Percentiles rank a stretch among this genome's conserved stretches.
phyloP scores from a whole-genome alignment of 371 early-diverging fungal genomes.

The Syncephalastrum contaminatum region DNA sequence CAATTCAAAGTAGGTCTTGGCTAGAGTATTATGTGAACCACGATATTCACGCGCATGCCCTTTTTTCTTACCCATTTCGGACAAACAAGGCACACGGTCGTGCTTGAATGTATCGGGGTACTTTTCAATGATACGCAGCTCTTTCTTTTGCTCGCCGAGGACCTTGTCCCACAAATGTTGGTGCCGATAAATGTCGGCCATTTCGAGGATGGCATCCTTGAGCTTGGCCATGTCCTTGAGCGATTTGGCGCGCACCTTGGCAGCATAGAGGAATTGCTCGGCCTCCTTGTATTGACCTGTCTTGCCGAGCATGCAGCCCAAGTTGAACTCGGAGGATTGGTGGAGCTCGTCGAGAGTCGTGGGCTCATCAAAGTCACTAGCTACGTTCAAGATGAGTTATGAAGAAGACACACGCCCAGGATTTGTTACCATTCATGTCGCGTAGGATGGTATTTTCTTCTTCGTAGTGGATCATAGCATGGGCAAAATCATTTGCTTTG shows the following conservation, averaged over 20 bases:
- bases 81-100: conserved; percentile 24
- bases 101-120: conserved; percentile 14
- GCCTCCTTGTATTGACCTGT: conserved; percentile 5
- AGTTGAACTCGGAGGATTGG: conserved; percentile 34
- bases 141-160: conserved; percentile 26
- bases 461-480: background rate
- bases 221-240: conserved; percentile 19
- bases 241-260: conserved; percentile 17
- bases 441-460: background rate
- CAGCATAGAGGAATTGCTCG: conserved; percentile 14
- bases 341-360: conserved; percentile 2
- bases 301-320: conserved; percentile 28
- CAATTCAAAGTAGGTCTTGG: conserved; percentile 16
- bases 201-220: conserved; percentile 35
- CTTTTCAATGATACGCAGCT: conserved; percentile 17
- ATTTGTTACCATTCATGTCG: too few species aligned
- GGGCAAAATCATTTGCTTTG: conserved; percentile 1
- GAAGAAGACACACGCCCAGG: too few species aligned
- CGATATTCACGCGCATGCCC: background rate
- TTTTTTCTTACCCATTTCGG: conserved; percentile 24
- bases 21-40: conserved; percentile 1
- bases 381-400: background rate
- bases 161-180: conserved; percentile 13
- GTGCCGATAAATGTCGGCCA: conserved; percentile 27
- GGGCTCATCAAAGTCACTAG: too few species aligned